These are phyloP conservation scores for Fonsecaea monophora DNA, from an alignment of 2,329 filamentous ascomycete species.

Conservation along the genomic window DNA sequence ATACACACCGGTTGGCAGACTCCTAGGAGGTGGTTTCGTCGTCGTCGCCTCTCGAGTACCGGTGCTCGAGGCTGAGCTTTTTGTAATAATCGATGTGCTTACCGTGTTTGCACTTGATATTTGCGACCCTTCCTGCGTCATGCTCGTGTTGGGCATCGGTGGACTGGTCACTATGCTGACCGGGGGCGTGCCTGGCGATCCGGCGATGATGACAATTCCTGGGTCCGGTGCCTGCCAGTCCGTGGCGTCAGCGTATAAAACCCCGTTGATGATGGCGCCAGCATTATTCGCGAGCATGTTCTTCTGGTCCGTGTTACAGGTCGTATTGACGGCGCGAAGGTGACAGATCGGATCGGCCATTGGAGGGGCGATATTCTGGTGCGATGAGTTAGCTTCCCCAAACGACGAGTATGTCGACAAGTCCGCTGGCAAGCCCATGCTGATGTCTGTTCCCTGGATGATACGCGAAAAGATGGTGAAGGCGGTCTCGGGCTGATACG, in stretches of 20 bases:
- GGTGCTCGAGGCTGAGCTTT: background rate
- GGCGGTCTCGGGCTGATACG: slow-evolving; percentile 60
- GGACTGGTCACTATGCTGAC: slow-evolving; percentile 36
- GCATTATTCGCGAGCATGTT: slow-evolving; percentile 56
- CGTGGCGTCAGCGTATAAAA: slow-evolving; percentile 56
- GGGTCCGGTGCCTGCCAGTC: slow-evolving; percentile 47
- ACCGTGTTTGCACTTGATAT: background rate
- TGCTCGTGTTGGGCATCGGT: slow-evolving; percentile 13
- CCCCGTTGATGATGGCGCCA: slow-evolving; percentile 67
- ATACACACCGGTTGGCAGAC: slow-evolving; percentile 43
- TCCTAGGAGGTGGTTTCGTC: background rate
- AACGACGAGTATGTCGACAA: slow-evolving; percentile 62
- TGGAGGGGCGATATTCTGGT: slow-evolving; percentile 60
- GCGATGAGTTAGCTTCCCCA: slow-evolving; percentile 64
- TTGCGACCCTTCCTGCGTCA: background rate
- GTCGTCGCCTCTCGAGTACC: background rate
- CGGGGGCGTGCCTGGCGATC: slow-evolving; percentile 42
- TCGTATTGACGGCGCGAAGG: slow-evolving; percentile 58
- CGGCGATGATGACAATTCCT: slow-evolving; percentile 38
- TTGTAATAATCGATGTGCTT: background rate
- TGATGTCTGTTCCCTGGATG: slow-evolving; percentile 58
- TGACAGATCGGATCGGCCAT: slow-evolving; percentile 65
- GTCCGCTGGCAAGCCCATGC: slow-evolving; percentile 58
- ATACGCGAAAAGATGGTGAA: slow-evolving; percentile 62
- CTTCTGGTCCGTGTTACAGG: slow-evolving; percentile 62